A percentile compares a stretch with the other conserved stretches of the same genome.
Conservation (phyloP, 1,284 basidiomycete genomes). For the Chalciporus piperatoides region DNA sequence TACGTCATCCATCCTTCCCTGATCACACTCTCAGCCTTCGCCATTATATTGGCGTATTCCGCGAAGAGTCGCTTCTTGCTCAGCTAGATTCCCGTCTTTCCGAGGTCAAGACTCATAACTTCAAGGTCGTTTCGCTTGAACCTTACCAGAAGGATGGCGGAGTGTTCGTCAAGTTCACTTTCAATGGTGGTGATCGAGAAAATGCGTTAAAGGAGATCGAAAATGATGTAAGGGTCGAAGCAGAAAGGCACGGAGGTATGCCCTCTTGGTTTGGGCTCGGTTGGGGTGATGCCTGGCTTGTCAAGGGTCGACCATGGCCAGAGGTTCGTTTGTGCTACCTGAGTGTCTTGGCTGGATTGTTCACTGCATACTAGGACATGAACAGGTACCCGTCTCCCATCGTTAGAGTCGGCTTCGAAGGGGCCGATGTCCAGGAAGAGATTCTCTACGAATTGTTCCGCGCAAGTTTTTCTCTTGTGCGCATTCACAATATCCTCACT, state of each 20-base stretch:
- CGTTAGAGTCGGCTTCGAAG: constrained; percentile 80
- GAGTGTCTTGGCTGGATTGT: background rate
- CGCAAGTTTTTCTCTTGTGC: constrained; percentile 39
- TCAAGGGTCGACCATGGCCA: constrained; percentile 79
- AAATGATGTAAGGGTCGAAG: constrained; percentile 40
- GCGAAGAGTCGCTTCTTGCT: constrained; percentile 51
- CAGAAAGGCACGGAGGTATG: constrained; percentile 49
- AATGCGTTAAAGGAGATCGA: constrained; percentile 49
- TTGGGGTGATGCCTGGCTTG: constrained; percentile 68
- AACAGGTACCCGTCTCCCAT: constrained; percentile 72
- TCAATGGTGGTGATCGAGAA: constrained; percentile 42
- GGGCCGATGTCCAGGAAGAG: constrained; percentile 81
- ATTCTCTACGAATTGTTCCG: constrained; percentile 66
- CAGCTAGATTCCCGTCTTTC: constrained; percentile 48
- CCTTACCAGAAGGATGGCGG: constrained; percentile 79
- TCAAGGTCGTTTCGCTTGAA: constrained; percentile 55
- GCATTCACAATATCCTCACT: constrained; percentile 17
- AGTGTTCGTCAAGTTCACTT: constrained; percentile 80
- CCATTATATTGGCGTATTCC: constrained; percentile 54
- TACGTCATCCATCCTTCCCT: constrained; percentile 1
- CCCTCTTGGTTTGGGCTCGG: constrained; percentile 60
- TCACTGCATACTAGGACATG: constrained; percentile 62
- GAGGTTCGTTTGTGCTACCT: constrained; percentile 51
- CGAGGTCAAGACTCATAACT: constrained; percentile 48
- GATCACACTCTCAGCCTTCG: constrained; percentile 46